phyloP scores from a whole-genome alignment of 1,284 basidiomycete species.

The Cryptococcus sp. region DNA sequence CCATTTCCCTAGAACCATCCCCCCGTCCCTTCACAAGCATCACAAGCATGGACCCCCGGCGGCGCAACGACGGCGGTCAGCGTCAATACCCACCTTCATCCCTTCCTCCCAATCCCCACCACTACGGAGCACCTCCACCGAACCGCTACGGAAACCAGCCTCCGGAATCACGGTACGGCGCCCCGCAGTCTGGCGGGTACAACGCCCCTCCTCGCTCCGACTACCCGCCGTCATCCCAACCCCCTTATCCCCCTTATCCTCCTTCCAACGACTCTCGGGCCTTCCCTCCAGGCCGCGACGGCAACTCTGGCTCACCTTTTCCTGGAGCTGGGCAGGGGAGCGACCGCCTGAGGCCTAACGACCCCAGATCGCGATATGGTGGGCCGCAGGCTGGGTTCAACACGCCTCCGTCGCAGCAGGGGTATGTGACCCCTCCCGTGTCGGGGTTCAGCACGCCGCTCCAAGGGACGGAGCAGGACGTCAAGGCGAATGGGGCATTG shows the following conservation, averaged over 20 bases:
- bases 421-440: constrained; percentile 7
- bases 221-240: constrained; percentile 1
- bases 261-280: neutral
- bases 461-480: neutral
- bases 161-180: neutral
- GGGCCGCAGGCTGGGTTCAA: neutral
- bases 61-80: constrained; percentile 12
- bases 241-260: neutral
- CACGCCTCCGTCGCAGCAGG: neutral
- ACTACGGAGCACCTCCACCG: constrained; percentile 3
- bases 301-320: neutral
- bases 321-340: neutral
- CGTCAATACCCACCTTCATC: constrained; percentile 5
- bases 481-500: constrained; percentile 12
- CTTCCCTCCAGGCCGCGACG: constrained; percentile 5
- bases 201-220: constrained; percentile 3
- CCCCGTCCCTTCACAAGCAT: neutral
- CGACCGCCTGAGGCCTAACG: constrained; percentile 16
- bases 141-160: constrained; percentile 3
- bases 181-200: neutral
- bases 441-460: constrained; percentile 1
- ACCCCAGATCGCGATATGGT: constrained; percentile 17
- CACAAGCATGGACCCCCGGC: constrained; percentile 20
- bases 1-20: neutral
- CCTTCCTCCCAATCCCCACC: constrained; percentile 3